These are phyloP conservation scores for Aspergillus viridinutans DNA, from an alignment of 2,329 filamentous ascomycete genomes.

Conservation along the genomic window DNA sequence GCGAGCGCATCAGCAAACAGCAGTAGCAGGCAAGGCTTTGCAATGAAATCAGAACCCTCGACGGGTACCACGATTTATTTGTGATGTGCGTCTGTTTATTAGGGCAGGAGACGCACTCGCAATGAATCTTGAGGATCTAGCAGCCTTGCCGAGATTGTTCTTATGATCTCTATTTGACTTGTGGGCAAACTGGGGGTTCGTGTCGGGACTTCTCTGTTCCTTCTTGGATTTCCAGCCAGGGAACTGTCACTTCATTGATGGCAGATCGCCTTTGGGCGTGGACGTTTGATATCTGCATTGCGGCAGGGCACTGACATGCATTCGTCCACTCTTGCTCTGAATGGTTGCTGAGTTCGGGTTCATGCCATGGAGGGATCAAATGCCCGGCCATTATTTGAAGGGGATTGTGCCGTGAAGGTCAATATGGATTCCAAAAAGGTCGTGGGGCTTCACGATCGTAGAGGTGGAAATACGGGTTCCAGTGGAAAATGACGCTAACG, in stretches of 20 bases:
- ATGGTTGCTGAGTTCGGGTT: not conserved
- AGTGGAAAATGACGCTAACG: constrained; percentile 23
- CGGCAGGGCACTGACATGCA: not conserved
- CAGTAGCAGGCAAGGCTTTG: constrained; percentile 33
- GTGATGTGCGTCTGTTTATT: not conserved
- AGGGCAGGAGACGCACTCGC: not conserved
- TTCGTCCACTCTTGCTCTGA: not conserved
- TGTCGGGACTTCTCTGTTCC: not conserved
- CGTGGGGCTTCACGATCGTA: not conserved
- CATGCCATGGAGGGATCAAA: not conserved
- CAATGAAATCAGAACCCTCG: not conserved
- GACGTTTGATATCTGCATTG: not conserved
- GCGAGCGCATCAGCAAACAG: constrained; percentile 51
- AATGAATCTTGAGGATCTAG: not conserved
- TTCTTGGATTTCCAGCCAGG: not conserved
- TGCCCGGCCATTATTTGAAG: not conserved
- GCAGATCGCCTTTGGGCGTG: not conserved
- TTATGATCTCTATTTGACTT: not conserved
- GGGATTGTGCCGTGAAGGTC: not conserved
- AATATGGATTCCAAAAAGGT: not conserved
- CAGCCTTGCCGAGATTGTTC: not conserved
- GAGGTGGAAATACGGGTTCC: not conserved
- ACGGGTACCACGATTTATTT: constrained; percentile 4
- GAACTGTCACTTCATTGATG: not conserved
- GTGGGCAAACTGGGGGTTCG: not conserved